Percentiles rank a stretch among this genome's conserved stretches.
Conservation (phyloP, 202 grass and related monocot species). For the Musa balbisiana region DNA sequence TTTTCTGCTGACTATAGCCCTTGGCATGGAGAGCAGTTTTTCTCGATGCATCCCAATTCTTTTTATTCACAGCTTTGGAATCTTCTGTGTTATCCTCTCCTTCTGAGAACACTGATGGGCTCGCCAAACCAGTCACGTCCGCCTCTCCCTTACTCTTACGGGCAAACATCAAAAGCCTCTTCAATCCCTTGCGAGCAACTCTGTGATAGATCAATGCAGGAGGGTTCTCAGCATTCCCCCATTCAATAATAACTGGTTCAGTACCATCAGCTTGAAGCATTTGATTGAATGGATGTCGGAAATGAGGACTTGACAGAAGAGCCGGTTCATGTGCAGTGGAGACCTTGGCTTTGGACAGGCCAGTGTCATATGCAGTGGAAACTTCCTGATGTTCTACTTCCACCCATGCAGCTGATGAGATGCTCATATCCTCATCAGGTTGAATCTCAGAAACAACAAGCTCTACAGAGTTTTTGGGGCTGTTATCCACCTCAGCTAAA, state of each 20-base stretch:
- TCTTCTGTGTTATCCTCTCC: conserved; percentile 94
- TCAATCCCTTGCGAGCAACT: conserved; percentile 93
- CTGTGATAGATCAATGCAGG: conserved; percentile 96
- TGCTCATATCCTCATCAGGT: conserved; percentile 73
- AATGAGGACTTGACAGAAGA: conserved; percentile 67
- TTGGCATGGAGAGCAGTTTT: conserved; percentile 13
- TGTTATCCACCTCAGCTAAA: conserved; percentile 46
- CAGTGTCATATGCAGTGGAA: conserved; percentile 43
- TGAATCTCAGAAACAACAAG: conserved; percentile 42
- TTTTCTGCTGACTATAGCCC: conserved; percentile 3
- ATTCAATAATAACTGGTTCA: conserved; percentile 95
- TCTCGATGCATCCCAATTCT: conserved; percentile 23
- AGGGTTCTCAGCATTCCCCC: conserved; percentile 99
- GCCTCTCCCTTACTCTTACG: conserved; percentile 85
- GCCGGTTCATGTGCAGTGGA: conserved; percentile 40
- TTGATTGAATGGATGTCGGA: conserved; percentile 89
- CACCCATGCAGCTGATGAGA: conserved; percentile 95
- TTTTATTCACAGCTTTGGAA: conserved; percentile 37
- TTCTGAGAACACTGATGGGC: conserved; percentile 76
- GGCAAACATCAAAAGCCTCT: conserved; percentile 97
- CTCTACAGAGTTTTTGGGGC: conserved; percentile 35
- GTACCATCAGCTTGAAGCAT: conserved; percentile 96
- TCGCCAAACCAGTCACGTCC: conserved; percentile 52
- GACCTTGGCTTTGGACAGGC: conserved; percentile 28
- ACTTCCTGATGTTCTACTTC: conserved; percentile 77